Evolutionary conservation across 345 rosid species (phyloP).

Genomic region (Arabis alpina): DNA sequence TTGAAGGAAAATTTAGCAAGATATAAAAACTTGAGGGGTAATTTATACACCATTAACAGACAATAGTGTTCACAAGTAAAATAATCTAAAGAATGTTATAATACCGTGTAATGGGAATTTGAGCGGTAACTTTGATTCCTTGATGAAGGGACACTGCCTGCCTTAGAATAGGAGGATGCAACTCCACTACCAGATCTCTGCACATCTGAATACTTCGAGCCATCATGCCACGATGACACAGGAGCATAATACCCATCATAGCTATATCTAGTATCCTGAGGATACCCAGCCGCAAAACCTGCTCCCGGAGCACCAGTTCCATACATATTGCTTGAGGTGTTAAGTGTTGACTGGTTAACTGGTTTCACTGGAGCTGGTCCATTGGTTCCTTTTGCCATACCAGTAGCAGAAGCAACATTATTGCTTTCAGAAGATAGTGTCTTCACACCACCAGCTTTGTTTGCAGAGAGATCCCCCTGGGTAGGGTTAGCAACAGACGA

Average conservation of each 20-base stretch:
- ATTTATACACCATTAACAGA: not conserved
- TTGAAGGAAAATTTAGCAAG: not conserved
- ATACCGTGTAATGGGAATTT: slow-evolving; percentile 66
- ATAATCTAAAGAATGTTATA: not conserved
- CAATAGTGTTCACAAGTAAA: not conserved
- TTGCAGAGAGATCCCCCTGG: slow-evolving; percentile 60
- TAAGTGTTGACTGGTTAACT: slow-evolving; percentile 51
- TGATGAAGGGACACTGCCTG: slow-evolving; percentile 53
- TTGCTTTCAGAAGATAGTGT: slow-evolving; percentile 57
- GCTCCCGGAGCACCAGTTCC: slow-evolving; percentile 61
- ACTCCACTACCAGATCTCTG: slow-evolving; percentile 56
- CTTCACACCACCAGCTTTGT: slow-evolving; percentile 65
- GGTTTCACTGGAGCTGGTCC: slow-evolving; percentile 62
- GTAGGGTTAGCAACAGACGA: slow-evolving; percentile 53
- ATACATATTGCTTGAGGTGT: slow-evolving; percentile 57
- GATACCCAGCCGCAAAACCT: slow-evolving; percentile 58
- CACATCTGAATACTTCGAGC: slow-evolving; percentile 57
- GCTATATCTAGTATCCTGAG: slow-evolving; percentile 65
- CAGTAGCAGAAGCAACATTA: slow-evolving; percentile 55
- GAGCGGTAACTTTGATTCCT: slow-evolving; percentile 68
- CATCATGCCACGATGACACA: slow-evolving; percentile 59
- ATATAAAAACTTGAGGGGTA: not conserved
- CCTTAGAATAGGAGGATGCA: slow-evolving; percentile 57
- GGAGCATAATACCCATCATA: slow-evolving; percentile 61
- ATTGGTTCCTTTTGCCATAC: slow-evolving; percentile 58